phyloP scores from a whole-genome alignment of 345 rosid species.

The Arabidopsis arenosa region DNA sequence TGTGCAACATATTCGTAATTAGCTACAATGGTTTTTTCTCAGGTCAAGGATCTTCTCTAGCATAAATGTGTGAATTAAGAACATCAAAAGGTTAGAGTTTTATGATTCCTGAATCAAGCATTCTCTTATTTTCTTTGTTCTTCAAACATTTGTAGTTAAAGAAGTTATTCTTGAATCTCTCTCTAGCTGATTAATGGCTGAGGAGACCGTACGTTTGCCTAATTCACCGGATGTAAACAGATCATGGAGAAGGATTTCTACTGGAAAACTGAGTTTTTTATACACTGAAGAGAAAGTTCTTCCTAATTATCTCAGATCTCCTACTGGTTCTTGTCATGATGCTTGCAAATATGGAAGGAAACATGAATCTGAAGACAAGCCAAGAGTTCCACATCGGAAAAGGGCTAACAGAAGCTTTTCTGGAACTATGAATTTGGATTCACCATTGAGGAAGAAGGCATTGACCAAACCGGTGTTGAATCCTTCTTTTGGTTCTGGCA shows the following conservation, averaged over 20 bases:
- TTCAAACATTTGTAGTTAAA: neutral
- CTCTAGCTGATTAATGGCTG: conserved; percentile 52
- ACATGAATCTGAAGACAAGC: conserved; percentile 55
- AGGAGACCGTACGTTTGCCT: conserved; percentile 42
- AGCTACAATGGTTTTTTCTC: conserved; percentile 3
- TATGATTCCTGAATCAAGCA: neutral
- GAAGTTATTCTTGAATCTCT: neutral
- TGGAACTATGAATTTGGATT: conserved; percentile 38
- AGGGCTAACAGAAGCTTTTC: conserved; percentile 50
- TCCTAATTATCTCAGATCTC: conserved; percentile 74
- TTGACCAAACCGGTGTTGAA: conserved; percentile 32
- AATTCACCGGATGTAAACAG: conserved; percentile 46
- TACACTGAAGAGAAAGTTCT: conserved; percentile 50
- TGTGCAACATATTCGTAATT: neutral
- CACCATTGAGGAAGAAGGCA: conserved; percentile 47
- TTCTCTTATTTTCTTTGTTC: neutral
- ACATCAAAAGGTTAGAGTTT: conserved; percentile 7
- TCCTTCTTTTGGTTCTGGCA: conserved; percentile 31
- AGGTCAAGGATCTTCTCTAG: conserved; percentile 33
- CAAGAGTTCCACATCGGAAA: conserved; percentile 48
- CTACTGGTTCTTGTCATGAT: conserved; percentile 88
- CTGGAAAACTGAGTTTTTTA: conserved; percentile 48
- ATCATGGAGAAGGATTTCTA: conserved; percentile 54
- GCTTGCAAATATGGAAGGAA: conserved; percentile 74
- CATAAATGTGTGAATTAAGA: conserved; percentile 20